These are phyloP conservation scores for Yarrowia sp. DNA, from an alignment of 805 yeast genomes.

Conservation along the genomic window DNA sequence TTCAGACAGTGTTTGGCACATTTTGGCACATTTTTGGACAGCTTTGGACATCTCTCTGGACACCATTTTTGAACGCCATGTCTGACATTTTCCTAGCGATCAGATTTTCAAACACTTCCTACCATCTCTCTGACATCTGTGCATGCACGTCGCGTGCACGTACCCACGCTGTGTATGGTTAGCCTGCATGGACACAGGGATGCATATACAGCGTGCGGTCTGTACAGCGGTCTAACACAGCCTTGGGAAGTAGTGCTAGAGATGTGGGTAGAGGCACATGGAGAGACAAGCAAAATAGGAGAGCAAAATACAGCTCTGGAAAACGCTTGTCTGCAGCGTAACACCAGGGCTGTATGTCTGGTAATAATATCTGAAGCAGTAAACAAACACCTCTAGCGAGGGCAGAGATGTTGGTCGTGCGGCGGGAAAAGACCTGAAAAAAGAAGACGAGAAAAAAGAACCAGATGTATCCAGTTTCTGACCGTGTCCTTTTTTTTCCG, in stretches of 20 bases:
- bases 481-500: too few species aligned
- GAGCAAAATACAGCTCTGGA: background rate
- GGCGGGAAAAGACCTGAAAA: too few species aligned
- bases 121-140: too few species aligned
- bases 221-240: background rate
- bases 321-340: background rate
- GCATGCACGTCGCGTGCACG: background rate
- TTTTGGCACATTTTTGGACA: too few species aligned
- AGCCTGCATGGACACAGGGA: background rate
- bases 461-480: too few species aligned
- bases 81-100: too few species aligned
- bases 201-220: slow-evolving; percentile 1
- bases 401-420: too few species aligned
- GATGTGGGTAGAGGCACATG: background rate
- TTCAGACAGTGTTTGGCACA: too few species aligned
- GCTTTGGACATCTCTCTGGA: too few species aligned
- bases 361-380: background rate
- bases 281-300: background rate
- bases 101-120: too few species aligned
- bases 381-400: background rate
- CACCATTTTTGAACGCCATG: too few species aligned
- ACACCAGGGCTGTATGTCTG: background rate
- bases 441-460: too few species aligned
- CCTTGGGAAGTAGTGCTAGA: background rate
- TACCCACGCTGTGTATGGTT: background rate